Evolutionary conservation across 2,329 filamentous ascomycete genomes (phyloP).

Genomic region (Lachnellula cervina): DNA sequence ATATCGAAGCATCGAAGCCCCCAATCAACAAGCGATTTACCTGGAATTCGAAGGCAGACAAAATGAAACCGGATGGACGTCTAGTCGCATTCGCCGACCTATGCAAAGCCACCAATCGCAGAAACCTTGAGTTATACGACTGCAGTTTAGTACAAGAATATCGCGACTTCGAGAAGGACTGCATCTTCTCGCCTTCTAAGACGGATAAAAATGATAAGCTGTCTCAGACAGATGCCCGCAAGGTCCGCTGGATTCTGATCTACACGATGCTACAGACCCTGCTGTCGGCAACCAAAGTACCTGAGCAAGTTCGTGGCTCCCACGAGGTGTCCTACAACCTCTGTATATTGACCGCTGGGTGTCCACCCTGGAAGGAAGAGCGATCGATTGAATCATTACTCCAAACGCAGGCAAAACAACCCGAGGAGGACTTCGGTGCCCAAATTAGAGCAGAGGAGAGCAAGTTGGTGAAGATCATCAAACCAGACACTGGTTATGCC

Average conservation of each 20-base stretch:
- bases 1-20: slow-evolving; percentile 22
- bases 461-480: slow-evolving; percentile 31
- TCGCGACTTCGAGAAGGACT: slow-evolving; percentile 62
- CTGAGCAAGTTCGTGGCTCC: slow-evolving; percentile 55
- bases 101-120: slow-evolving; percentile 43
- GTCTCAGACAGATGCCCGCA: slow-evolving; percentile 62
- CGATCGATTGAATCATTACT: slow-evolving; percentile 14
- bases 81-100: slow-evolving; percentile 50
- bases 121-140: slow-evolving; percentile 32
- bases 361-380: slow-evolving; percentile 26
- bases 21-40: slow-evolving; percentile 24
- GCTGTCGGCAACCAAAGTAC: slow-evolving; percentile 55
- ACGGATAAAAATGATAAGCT: slow-evolving; percentile 53
- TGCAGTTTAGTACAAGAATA: slow-evolving; percentile 62
- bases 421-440: slow-evolving; percentile 7
- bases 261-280: slow-evolving; percentile 72
- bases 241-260: slow-evolving; percentile 72
- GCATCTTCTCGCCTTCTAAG: slow-evolving; percentile 44
- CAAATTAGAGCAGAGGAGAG: not conserved
- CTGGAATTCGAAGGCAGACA: slow-evolving; percentile 29
- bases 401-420: slow-evolving; percentile 19
- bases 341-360: slow-evolving; percentile 21
- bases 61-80: slow-evolving; percentile 43
- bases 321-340: slow-evolving; percentile 52
- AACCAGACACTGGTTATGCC: slow-evolving; percentile 53